Base-by-base conservation (phyloP, 257 asterid genomes). In the Anisodus acutangulus region DNA sequence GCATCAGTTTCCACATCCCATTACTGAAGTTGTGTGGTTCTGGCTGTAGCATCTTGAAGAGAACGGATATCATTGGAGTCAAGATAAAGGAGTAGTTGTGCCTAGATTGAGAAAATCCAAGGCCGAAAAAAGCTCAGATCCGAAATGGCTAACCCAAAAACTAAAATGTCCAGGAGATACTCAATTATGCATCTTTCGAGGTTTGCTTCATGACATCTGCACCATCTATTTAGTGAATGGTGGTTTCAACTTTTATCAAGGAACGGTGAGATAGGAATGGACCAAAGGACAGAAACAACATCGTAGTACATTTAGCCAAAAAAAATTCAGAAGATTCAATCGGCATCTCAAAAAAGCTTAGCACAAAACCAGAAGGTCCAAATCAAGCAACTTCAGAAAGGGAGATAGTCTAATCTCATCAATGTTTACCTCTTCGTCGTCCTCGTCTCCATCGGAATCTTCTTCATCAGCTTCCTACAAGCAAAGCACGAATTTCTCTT, bases 381-480 rank as follows among this genome's bases (percentile, higher is more conserved):
- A 12, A 57, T 82, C 49, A 51, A 60, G 26, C 51, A 79, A 79
- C 41, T 16, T 4, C 6, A 69, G 67, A 13, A 68, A 63, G 8
- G 53, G 51, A 6, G 49, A 35, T 16, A 22, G 35, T 8, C n/a
- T 43, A 51, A 22, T 87, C 81, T 82, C 72, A 74, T 76, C 55
- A 62, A 53, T 78, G 41, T 26, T 49, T 79, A 89, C 92, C 86
- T 88, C 89, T n/a, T 84, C 91, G 12, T 86, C 89, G 22, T 87
- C 91, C 9, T 88, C 94, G 45, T 79, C 90, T 47, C 81, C 90
- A 9, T 86, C 89, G 2, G 84, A 26, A 43, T 86, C 92, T 66
- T 90, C 92, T 22, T 88, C 93, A 79, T 88, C 93, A 68, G 84
- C 87, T 76, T 85, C 91, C 92, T 88, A 67, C 79, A 87, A 80